phyloP scores from a whole-genome alignment of 116 monocot genomes.

The Posidonia oceanica region DNA sequence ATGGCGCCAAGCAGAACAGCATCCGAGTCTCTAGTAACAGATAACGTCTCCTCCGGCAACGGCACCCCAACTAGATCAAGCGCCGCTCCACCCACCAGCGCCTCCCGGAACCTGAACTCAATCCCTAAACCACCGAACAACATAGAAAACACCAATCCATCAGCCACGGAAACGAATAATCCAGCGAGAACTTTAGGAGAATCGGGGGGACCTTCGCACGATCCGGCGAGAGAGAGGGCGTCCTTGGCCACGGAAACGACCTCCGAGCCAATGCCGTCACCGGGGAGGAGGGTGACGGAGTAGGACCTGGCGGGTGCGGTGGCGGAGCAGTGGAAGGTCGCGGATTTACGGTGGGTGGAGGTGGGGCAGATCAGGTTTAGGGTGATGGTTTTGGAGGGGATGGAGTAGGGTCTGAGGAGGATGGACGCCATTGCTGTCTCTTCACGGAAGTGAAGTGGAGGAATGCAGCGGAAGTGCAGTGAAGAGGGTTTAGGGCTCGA shows the following conservation, averaged over 20 bases:
- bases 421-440: no score
- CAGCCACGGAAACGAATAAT: neutral
- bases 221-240: constrained; percentile 56
- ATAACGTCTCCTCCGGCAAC: constrained; percentile 72
- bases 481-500: no score
- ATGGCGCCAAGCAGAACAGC: constrained; percentile 91
- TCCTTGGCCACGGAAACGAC: constrained; percentile 81
- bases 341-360: neutral
- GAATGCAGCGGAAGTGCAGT: no score
- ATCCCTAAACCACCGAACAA: constrained; percentile 33
- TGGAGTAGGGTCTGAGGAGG: no score
- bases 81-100: constrained; percentile 72
- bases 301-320: constrained; percentile 31
- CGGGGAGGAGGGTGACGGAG: constrained; percentile 73
- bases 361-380: no score
- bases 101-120: constrained; percentile 50
- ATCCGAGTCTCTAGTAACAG: constrained; percentile 46
- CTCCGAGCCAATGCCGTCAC: constrained; percentile 95
- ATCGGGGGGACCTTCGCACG: constrained; percentile 37
- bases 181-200: neutral
- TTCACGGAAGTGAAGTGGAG: no score
- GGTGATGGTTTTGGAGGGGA: neutral
- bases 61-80: constrained; percentile 66
- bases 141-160: neutral
- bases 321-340: constrained; percentile 35